A percentile compares a stretch with the other conserved stretches of the same genome.
Evolutionary conservation across 768 basidiomycete genomes (phyloP).

Genomic region (Cantharellus cinnabarinus): DNA sequence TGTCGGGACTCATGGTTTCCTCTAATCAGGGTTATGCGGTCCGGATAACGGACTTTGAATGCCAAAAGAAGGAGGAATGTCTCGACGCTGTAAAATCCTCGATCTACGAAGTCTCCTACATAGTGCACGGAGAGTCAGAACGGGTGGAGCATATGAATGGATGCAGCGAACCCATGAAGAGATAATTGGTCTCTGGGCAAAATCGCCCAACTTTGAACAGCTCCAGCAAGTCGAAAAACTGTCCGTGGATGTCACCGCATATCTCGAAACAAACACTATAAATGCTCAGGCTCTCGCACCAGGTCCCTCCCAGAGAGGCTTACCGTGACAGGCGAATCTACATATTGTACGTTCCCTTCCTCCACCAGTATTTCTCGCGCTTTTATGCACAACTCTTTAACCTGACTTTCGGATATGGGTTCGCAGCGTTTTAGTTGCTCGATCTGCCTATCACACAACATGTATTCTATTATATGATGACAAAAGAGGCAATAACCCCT

Average conservation of each 20-base stretch:
- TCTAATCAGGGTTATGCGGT: conserved; percentile 88
- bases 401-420: conserved; percentile 86
- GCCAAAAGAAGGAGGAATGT: conserved; percentile 88
- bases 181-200: conserved; percentile 80
- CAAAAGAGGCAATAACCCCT: not conserved
- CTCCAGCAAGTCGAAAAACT: conserved; percentile 44
- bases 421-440: conserved; percentile 86
- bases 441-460: conserved; percentile 64
- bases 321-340: conserved; percentile 83
- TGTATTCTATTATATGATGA: not conserved
- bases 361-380: conserved; percentile 93
- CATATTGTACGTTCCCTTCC: conserved; percentile 91
- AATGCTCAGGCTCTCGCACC: not conserved
- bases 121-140: conserved; percentile 10
- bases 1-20: conserved; percentile 97
- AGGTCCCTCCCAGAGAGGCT: conserved; percentile 4
- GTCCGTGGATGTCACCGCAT: conserved; percentile 29
- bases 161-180: conserved; percentile 56
- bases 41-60: conserved; percentile 91
- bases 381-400: conserved; percentile 86
- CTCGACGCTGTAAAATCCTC: conserved; percentile 92
- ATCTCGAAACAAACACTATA: conserved; percentile 13
- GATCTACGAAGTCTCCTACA: conserved; percentile 91
- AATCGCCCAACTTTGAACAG: conserved; percentile 68
- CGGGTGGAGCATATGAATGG: conserved; percentile 9